Conservation (phyloP, 306 rosid species). For the Purshia tridentata region DNA sequence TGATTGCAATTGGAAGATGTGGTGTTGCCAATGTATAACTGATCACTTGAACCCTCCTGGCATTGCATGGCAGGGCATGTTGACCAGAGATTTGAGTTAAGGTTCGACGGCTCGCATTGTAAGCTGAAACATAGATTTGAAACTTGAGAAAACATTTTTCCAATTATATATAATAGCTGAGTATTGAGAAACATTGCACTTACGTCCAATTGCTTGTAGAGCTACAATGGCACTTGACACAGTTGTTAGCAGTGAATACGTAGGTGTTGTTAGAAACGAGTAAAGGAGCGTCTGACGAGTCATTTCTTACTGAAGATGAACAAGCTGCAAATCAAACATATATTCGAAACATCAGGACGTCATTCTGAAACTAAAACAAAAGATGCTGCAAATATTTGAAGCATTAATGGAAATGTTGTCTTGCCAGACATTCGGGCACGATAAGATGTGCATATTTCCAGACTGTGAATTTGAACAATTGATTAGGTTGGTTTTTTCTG, state of each 20-base stretch:
- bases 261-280: conserved; percentile 54
- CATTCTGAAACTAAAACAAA: neutral
- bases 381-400: neutral
- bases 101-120: conserved; percentile 57
- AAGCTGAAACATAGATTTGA: conserved; percentile 33
- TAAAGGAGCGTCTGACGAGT: conserved; percentile 53
- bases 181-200: conserved; percentile 17
- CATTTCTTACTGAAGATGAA: conserved; percentile 38
- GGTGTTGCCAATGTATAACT: conserved; percentile 39
- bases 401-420: too few relatives aligned
- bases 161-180: neutral
- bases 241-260: conserved; percentile 54
- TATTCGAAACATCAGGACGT: neutral
- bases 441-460: too few relatives aligned
- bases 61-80: conserved; percentile 59
- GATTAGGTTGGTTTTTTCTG: too few relatives aligned
- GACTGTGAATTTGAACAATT: too few relatives aligned
- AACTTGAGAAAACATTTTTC: neutral
- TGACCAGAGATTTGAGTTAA: conserved; percentile 34
- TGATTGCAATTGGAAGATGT: conserved; percentile 39
- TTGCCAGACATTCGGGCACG: too few relatives aligned
- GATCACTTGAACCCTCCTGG: neutral
- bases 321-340: conserved; percentile 62
- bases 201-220: conserved; percentile 42
- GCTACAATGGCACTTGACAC: conserved; percentile 67